A percentile compares a stretch with the other conserved stretches of the same genome.
Evolutionary conservation across 208 protist genomes (phyloP).

Genomic region (Naegleria fowleri): DNA sequence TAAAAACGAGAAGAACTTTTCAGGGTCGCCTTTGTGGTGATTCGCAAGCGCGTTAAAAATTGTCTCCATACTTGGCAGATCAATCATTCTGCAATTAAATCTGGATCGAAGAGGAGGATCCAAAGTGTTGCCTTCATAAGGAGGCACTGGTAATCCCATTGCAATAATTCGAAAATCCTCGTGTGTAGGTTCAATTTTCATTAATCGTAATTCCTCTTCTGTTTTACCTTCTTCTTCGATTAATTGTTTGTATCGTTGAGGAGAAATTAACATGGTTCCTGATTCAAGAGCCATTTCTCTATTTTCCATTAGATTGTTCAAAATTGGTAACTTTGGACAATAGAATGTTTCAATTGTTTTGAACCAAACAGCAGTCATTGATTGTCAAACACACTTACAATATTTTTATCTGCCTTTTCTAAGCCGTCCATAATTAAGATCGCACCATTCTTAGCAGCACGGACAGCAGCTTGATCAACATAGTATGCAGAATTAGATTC

Average conservation of each 20-base stretch:
- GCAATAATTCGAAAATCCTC: slow-evolving; percentile 85
- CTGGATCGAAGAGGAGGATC: slow-evolving; percentile 60
- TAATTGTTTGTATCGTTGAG: slow-evolving; percentile 75
- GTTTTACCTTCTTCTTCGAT: slow-evolving; percentile 46
- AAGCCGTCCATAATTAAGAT: slow-evolving; percentile 88
- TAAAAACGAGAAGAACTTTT: neutral
- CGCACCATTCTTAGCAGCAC: slow-evolving; percentile 73
- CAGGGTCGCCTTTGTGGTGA: neutral
- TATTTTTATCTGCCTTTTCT: slow-evolving; percentile 87
- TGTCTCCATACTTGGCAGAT: neutral
- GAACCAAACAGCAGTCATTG: slow-evolving; percentile 24
- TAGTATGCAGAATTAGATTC: slow-evolving; percentile 70
- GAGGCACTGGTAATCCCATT: slow-evolving; percentile 79
- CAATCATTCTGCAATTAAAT: neutral
- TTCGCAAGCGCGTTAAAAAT: neutral
- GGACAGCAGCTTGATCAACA: slow-evolving; percentile 80
- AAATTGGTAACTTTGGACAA: slow-evolving; percentile 55
- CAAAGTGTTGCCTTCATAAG: slow-evolving; percentile 69
- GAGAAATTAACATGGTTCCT: slow-evolving; percentile 74
- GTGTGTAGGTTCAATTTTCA: slow-evolving; percentile 73
- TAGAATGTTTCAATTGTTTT: slow-evolving; percentile 17
- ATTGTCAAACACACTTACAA: slow-evolving; percentile 40
- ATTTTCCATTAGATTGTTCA: slow-evolving; percentile 92
- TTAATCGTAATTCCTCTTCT: slow-evolving; percentile 41
- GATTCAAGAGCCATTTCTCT: slow-evolving; percentile 90